phyloP scores from a whole-genome alignment of 2,329 filamentous ascomycete species.

The Simplicillium sp. region DNA sequence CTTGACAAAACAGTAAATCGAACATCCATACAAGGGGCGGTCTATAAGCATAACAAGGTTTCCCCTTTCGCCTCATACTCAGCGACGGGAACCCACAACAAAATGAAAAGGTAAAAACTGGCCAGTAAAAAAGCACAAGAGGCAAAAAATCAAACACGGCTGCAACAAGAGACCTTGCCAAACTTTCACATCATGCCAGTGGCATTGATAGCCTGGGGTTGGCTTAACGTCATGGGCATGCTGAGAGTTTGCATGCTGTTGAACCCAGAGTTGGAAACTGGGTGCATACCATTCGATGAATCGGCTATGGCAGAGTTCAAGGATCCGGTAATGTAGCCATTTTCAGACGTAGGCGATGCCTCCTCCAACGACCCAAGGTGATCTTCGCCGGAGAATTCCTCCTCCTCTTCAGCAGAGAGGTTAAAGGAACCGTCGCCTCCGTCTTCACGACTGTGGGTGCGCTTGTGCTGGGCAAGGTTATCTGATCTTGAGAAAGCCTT shows the following conservation, averaged over 20 bases:
- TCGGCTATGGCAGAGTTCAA: conserved; percentile 31
- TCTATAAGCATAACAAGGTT: too few species aligned
- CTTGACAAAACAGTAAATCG: conserved; percentile 13
- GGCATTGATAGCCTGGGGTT: conserved; percentile 36
- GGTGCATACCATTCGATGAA: conserved; percentile 16
- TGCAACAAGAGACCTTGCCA: too few species aligned
- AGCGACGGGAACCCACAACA: neutral
- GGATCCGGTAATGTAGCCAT: conserved; percentile 48
- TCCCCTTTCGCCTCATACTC: too few species aligned
- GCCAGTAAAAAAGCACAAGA: conserved; percentile 1
- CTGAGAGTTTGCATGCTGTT: conserved; percentile 52
- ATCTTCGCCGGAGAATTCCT: conserved; percentile 74
- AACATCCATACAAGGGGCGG: too few species aligned
- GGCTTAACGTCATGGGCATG: conserved; percentile 56
- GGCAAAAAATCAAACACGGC: too few species aligned
- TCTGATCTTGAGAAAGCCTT: conserved; percentile 98
- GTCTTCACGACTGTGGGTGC: conserved; percentile 57
- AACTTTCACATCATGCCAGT: conserved; percentile 32
- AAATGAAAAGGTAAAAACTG: conserved; percentile 5
- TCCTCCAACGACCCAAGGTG: conserved; percentile 74
- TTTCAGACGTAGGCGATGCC: conserved; percentile 63
- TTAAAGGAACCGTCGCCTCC: conserved; percentile 48
- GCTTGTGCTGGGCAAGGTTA: conserved; percentile 97
- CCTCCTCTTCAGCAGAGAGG: conserved; percentile 74
- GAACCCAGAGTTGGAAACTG: conserved; percentile 27